Base-by-base conservation (phyloP, 805 yeast species). In the Pichia thaimueangensis region DNA sequence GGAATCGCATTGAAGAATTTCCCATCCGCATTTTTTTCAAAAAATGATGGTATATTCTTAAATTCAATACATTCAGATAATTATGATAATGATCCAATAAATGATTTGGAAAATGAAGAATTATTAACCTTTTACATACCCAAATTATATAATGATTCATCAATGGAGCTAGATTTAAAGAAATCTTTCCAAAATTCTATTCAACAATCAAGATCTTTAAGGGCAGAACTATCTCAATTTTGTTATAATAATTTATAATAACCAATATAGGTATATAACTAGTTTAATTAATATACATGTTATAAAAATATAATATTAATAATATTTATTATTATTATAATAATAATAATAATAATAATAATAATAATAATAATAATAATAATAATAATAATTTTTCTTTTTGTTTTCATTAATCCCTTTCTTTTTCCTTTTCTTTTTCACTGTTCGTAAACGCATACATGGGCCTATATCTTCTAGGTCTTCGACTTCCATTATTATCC, bases 1-100 rank as follows among this genome's bases (percentile, higher is more conserved):
- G 88, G 88, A 7, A 78, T 91, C 22, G 94, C 89, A 53, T 58
- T 87, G 23, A 69, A 75, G 42, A 95, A 89, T 55, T 65, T 88
- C 47, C 89, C 88, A 1, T 74, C 87, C 7, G 84, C 86, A 2
- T 49, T 54, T 5, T 42, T 39, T 17, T 38, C 45, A 5, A n/a
- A n/a, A n/a, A 40, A 37, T 5, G 45, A 39, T 11, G 25, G 13
- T 15, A 21, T 55, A n/a, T 35, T 54, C 17, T 50, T 39, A 67
- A 74, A 59, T 34, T 40, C 50, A n/a, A 77, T 72, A 15, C 55
- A 50, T 31, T 47, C 53, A 12, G 30, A 34, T 22, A 38, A 24
- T 22, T 51, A 48, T 37, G 34, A 35, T n/a, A 16, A 32, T n/a
- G 43, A 45, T 30, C 20, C 25, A 9, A 29, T 30, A 10, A 22